Evolutionary conservation across 495 filamentous ascomycete genomes (phyloP), one percentile per base, ranked within the genome.

Genomic region (Evernia prunastri): DNA sequence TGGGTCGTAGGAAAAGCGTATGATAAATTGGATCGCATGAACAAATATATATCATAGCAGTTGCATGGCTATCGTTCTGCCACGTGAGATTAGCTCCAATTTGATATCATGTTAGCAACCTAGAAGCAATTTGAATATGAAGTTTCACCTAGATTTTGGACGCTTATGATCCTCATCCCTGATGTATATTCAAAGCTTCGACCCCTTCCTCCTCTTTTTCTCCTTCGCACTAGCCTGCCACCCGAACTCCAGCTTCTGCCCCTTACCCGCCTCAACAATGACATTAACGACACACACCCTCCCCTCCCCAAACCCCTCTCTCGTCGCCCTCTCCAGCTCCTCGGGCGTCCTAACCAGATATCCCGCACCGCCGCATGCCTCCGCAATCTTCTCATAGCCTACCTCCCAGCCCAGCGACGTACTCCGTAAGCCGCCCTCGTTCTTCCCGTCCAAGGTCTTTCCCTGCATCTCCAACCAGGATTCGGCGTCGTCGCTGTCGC

Each of bases 361-460:
- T 2, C 84, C 86, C 40, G 74, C 74, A 3, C 82, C 86, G 2
- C 85, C 85, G 59, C 80, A 77, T 68, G 79, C 81, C 58, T 82
- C 77, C 8, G 82, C 85, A 49, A 87, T 71, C 68, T 80, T 81
- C 66, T 87, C 80, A 69, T 87, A 87, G 51, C 77, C 71, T 6
- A 81, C 80, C 66, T 86, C 79, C 61, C 79, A 87, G 9, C 82
- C 77, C 8, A 87, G 71, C 68, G 82, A 84, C 8, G 83, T 84
- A 8, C 76, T 80, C 31, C 81, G 75, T 29, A 87, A 68, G 8
- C 81, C 76, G 60, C 73, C 74, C 40, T 68, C 66, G 2, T 72
- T 64, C 63, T 72, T 76, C 11, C 73, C 75, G 27, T 78, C 72
- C 20, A 71, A 67, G 7, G 74, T 79, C 43, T 76, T 72, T 25